Percentiles rank a stretch among this genome's conserved stretches.
Evolutionary conservation across 768 basidiomycete species (phyloP).

Genomic region (Boletus vinaceobasis): DNA sequence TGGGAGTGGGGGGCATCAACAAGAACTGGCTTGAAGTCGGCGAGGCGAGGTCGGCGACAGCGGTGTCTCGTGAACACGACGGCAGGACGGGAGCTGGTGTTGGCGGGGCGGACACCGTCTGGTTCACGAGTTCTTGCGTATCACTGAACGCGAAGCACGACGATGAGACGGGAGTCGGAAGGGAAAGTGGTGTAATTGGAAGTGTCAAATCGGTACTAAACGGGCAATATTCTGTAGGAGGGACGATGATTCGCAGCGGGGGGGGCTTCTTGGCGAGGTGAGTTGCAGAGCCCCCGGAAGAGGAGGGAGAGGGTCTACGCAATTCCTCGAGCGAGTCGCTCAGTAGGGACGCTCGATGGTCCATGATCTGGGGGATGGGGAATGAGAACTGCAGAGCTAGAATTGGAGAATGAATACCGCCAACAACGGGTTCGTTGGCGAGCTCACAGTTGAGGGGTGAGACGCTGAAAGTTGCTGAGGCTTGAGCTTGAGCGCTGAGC

Average conservation of each 20-base stretch:
- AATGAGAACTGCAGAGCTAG: not conserved
- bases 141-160: conserved; percentile 27
- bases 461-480: not conserved
- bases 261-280: conserved; percentile 14
- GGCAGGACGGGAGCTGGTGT: conserved; percentile 5
- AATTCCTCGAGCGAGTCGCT: conserved; percentile 16
- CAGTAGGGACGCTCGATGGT: not conserved
- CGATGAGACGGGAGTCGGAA: conserved; percentile 24
- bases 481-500: not conserved
- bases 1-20: conserved; percentile 26
- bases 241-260: conserved; percentile 30
- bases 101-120: conserved; percentile 7
- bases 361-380: conserved; percentile 14
- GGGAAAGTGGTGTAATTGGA: conserved; percentile 26
- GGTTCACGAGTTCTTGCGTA: conserved; percentile 8
- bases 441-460: conserved; percentile 1
- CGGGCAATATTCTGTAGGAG: conserved; percentile 34
- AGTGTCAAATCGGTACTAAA: conserved; percentile 31
- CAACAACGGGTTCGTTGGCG: not conserved
- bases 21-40: conserved; percentile 28
- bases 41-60: conserved; percentile 18
- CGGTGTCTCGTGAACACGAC: conserved; percentile 3
- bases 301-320: not conserved
- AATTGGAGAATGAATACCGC: not conserved
- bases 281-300: conserved; percentile 7